These are phyloP conservation scores for Apiospora phragmitis DNA, from an alignment of 2,329 filamentous ascomycete species.

Conservation along the genomic window DNA sequence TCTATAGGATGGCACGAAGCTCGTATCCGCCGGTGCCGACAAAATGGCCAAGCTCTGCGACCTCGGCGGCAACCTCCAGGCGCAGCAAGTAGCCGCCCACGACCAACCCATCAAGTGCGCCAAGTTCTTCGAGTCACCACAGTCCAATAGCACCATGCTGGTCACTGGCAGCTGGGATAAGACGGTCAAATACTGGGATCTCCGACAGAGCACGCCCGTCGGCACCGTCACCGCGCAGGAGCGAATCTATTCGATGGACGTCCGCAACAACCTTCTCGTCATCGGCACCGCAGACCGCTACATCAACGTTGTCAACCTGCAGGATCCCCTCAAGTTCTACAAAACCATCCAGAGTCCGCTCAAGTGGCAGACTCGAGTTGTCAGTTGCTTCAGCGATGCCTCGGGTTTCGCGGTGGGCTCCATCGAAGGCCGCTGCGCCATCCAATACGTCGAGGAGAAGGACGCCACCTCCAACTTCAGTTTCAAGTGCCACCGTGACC, in stretches of 20 bases:
- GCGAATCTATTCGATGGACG: conserved; percentile 88
- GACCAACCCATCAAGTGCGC: conserved; percentile 79
- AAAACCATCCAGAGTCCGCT: conserved; percentile 95
- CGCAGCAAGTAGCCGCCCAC: conserved; percentile 78
- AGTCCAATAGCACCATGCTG: conserved; percentile 71
- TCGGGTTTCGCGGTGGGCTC: conserved; percentile 92
- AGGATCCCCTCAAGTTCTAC: conserved; percentile 86
- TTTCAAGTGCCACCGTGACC: conserved; percentile 97
- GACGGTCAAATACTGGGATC: conserved; percentile 87
- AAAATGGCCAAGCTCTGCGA: conserved; percentile 90
- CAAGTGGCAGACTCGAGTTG: conserved; percentile 96
- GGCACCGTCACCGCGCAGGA: conserved; percentile 70
- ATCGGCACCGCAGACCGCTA: conserved; percentile 92
- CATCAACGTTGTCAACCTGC: conserved; percentile 92
- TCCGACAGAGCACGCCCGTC: conserved; percentile 65
- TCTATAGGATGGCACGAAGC: conserved; percentile 82
- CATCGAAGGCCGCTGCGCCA: conserved; percentile 95
- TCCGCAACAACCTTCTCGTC: conserved; percentile 84
- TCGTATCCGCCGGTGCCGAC: conserved; percentile 86
- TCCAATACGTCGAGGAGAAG: conserved; percentile 98
- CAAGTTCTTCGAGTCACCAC: conserved; percentile 71
- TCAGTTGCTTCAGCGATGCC: conserved; percentile 92
- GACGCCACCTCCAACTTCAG: conserved; percentile 93
- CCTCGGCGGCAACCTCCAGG: conserved; percentile 61
- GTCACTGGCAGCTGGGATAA: conserved; percentile 94